Base-by-base conservation (phyloP, 371 early-diverging fungal species). In the Mortierella sp. region DNA sequence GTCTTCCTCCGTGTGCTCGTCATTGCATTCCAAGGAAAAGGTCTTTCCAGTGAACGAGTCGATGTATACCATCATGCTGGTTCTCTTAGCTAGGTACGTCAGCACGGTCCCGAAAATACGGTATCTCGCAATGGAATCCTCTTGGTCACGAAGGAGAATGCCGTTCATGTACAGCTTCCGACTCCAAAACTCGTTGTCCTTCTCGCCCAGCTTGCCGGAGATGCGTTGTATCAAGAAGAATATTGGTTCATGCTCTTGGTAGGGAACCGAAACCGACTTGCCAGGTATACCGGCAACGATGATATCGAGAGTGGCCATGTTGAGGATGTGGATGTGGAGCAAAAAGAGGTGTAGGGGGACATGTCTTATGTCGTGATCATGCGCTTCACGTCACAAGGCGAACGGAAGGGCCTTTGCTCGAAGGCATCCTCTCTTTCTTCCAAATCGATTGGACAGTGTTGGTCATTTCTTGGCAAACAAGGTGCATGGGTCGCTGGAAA, bases 21-120 rank as follows among this genome's bases (percentile, higher is more conserved):
- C 41, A 38, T 86, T 82, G 28, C 82, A 89, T 84, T 92, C 91
- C 62, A 90, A 72, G n/a, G 89, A 84, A 8, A 28, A 3, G 9
- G 41, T 27, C 16, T 28, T 54, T 6, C 47, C 63, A 14, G 50
- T 95, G 34, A 34, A 34, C 4, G 34, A 4, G 34, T 10, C 10
- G 34, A 34, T 34, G 28, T 19, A 50, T 3, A 50, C 14, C 5
- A 8, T 28, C 51, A 30, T 14, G 28, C 14, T 16, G 2, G 28
- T 3, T 12, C 13, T 50, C 51, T 3, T 26, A 58, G 27, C 34
- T 10, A 7, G 34, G 34, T 34, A 34, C 10, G 58, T 58, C 23
- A 58, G 18, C 27, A 38, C 34, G 38, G 23, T 34, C 0, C 58
- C 58, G 38, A 58, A 58, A 38, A 49, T 49, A 18, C 31, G 23